Evolutionary conservation across 371 early-diverging fungal genomes (phyloP).

Genomic region (Rhizopus delemar): DNA sequence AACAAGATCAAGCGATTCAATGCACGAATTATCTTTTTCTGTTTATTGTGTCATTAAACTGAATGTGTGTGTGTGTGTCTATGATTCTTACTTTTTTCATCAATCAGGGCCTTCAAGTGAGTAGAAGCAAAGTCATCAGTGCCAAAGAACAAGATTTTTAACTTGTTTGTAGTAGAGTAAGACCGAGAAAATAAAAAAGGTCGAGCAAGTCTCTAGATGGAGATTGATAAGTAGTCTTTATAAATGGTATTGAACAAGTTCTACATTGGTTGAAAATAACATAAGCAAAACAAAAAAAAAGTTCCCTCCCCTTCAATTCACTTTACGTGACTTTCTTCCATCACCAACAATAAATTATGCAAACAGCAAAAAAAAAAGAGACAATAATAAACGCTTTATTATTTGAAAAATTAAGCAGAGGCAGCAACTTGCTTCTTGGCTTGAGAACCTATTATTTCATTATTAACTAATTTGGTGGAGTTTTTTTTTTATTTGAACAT

Average conservation of each 20-base stretch:
- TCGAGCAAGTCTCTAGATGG: not conserved
- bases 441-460: slow-evolving; percentile 40
- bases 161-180: slow-evolving; percentile 14
- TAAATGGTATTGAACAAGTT: not conserved
- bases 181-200: not conserved
- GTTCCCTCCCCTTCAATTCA: not conserved
- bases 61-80: not conserved
- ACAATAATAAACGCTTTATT: not conserved
- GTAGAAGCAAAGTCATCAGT: slow-evolving; percentile 78
- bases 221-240: not conserved
- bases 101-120: slow-evolving; percentile 63
- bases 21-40: slow-evolving; percentile 30
- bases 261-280: not conserved
- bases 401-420: slow-evolving; percentile 19
- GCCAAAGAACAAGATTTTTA: slow-evolving; percentile 78
- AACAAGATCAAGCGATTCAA: slow-evolving; percentile 67
- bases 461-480: not conserved
- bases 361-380: not conserved
- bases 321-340: not conserved
- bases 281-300: not conserved
- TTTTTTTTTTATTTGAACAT: not conserved
- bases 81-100: slow-evolving; percentile 43
- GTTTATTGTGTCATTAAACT: not conserved
- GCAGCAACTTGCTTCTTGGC: slow-evolving; percentile 58
- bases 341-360: too few relatives aligned